A percentile compares a stretch with the other conserved stretches of the same genome.
Conservation (phyloP, 352 stramenopile genomes). For the Globisporangium heterothallicum region DNA sequence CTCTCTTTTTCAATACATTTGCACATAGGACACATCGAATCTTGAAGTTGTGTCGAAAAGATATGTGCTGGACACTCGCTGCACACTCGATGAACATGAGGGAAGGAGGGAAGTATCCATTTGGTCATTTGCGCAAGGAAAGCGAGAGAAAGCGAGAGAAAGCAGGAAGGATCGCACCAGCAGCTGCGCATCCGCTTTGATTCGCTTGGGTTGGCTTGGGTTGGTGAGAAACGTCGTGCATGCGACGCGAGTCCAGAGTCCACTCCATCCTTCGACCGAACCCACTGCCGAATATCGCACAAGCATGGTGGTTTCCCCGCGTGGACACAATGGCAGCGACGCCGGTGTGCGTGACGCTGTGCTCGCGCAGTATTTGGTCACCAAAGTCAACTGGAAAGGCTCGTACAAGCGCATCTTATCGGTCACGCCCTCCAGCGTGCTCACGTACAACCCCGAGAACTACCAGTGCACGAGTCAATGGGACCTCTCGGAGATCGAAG, state of each 20-base stretch:
- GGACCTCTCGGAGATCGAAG: slow-evolving; percentile 55
- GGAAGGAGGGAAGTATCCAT: slow-evolving; percentile 1
- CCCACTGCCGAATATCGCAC: not conserved
- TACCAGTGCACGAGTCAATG: slow-evolving; percentile 70
- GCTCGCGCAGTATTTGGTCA: slow-evolving; percentile 64
- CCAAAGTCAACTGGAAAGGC: slow-evolving; percentile 63
- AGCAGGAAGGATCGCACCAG: not conserved
- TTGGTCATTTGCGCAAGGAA: not conserved
- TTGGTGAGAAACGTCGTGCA: not conserved
- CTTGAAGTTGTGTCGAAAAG: not conserved
- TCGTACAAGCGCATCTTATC: slow-evolving; percentile 55
- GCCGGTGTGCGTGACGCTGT: slow-evolving; percentile 26
- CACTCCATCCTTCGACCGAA: not conserved
- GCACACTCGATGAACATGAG: too few relatives aligned
- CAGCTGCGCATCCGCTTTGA: too few relatives aligned
- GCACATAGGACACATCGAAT: not conserved
- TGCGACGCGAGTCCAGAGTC: not conserved
- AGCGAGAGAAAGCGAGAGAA: not conserved
- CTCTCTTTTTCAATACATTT: not conserved
- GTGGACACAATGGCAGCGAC: not conserved
- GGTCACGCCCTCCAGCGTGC: slow-evolving; percentile 41
- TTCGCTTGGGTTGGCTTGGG: too few relatives aligned
- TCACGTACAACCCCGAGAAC: slow-evolving; percentile 62
- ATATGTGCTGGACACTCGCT: too few relatives aligned
- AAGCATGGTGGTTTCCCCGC: slow-evolving; percentile 1